A percentile compares a stretch with the other conserved stretches of the same genome.
These are phyloP conservation scores for Aspergillus spinulosporus DNA, from an alignment of 2,329 filamentous ascomycete species.

Conservation along the genomic window DNA sequence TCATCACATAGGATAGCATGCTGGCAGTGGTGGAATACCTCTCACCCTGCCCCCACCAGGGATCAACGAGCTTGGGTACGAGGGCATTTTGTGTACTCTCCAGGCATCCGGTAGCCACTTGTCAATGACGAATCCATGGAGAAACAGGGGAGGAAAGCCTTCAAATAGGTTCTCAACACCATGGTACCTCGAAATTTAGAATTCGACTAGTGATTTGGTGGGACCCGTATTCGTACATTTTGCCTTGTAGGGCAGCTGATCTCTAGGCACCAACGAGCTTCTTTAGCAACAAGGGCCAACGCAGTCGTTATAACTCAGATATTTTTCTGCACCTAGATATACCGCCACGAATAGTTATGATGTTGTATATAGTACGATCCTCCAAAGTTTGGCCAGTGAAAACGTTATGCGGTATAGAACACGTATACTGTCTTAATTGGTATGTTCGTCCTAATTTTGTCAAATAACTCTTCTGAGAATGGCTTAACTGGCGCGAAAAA, in stretches of 20 bases:
- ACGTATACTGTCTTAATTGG: too few species aligned
- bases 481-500: too few species aligned
- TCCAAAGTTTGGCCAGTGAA: too few species aligned
- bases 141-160: background rate
- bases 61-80: background rate
- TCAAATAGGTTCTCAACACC: background rate
- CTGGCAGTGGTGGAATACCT: background rate
- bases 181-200: background rate
- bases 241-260: background rate
- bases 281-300: too few species aligned
- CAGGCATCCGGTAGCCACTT: background rate
- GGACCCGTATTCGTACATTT: constrained; percentile 1
- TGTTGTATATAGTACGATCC: too few species aligned
- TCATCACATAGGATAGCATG: too few species aligned
- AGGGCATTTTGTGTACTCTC: background rate
- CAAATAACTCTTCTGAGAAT: too few species aligned
- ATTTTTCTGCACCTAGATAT: too few species aligned
- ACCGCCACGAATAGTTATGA: too few species aligned
- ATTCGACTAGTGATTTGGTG: background rate
- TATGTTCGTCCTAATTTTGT: too few species aligned
- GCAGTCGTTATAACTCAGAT: too few species aligned
- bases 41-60: background rate
- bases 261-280: background rate
- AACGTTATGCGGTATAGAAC: too few species aligned
- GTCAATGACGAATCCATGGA: background rate